Percentiles rank a stretch among this genome's conserved stretches.
Conservation (phyloP, 2,329 filamentous ascomycete genomes). For the Colletotrichum agaves region DNA sequence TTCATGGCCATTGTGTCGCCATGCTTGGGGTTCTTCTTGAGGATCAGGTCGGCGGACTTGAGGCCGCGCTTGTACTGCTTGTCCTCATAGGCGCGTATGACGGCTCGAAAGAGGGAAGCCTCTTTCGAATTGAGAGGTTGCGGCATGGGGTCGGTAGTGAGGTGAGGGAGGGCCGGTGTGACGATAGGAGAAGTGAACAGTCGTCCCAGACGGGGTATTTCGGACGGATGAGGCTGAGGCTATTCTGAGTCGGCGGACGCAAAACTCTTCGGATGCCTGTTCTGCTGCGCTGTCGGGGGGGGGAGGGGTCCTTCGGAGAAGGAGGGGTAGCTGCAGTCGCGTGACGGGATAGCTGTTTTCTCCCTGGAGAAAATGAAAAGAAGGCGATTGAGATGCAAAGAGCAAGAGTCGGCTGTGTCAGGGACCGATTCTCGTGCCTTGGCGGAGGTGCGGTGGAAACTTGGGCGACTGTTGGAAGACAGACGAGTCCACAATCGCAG, state of each 20-base stretch:
- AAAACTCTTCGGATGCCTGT: conserved; percentile 26
- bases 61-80: conserved; percentile 97
- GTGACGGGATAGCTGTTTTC: conserved; percentile 4
- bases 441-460: conserved; percentile 25
- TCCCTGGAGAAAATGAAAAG: neutral
- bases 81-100: conserved; percentile 96
- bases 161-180: conserved; percentile 36
- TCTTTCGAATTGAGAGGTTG: conserved; percentile 87
- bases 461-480: conserved; percentile 14
- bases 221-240: neutral
- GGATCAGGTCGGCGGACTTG: conserved; percentile 95
- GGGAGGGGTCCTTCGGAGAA: conserved; percentile 26
- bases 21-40: conserved; percentile 94
- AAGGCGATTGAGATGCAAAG: conserved; percentile 10
- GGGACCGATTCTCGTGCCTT: conserved; percentile 35
- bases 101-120: conserved; percentile 90
- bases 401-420: conserved; percentile 28
- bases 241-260: conserved; percentile 4
- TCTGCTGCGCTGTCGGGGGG: conserved; percentile 5
- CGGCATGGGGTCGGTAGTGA: conserved; percentile 64
- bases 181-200: neutral
- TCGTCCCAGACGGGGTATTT: neutral
- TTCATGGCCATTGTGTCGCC: conserved; percentile 99
- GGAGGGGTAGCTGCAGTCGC: conserved; percentile 33
- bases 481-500: conserved; percentile 32